Base-by-base conservation (phyloP, 225 moss, liverwort and hornwort species). In the Bryoerythrophyllum caledonicum region DNA sequence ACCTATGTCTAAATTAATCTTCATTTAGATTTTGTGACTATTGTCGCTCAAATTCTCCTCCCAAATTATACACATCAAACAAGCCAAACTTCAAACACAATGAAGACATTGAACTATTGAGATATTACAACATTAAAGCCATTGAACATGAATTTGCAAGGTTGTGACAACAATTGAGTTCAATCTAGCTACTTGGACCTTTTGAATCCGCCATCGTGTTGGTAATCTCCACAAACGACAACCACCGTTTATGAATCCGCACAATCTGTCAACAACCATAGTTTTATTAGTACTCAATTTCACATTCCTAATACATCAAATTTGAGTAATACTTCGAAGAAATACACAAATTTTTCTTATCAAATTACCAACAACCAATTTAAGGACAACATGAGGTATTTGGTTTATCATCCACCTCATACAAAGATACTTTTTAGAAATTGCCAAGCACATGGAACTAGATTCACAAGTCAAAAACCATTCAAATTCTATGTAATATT, bases 221-320 rank as follows among this genome's bases (percentile, higher is more conserved):
- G 3, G 89, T 89, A 15, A 86, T 26, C 68, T 89, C 84, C 77
- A 89, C 89, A 75, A 89, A 84, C 20, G 86, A 82, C 52, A 89
- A 67, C 89, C 89, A 89, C 28, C 68, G 35, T 35, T 77, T 53
- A 65, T 89, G 89, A 15, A 81, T 84, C 34, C 74, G 83, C 74
- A 79, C 84, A 49, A 89, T 86, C 89, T 89, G 52, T 19, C 63
- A 49, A 59, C 13, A 32, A 53, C 34, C 67, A 40, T 3, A 10
- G 28, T 28, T 37, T 32, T 63, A 30, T 71, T 57, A 78, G 55
- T 19, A 44, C 17, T 44, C 10, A 62, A 0, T n/a, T 30, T 63
- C 6, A 53, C 49, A 51, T 25, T 20, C 26, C 32, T 69, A 52
- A 9, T 12, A 38, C 4, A 19, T 35, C 20, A 7, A 48, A 66